phyloP scores from a whole-genome alignment of 345 rosid genomes.

The Atalantia buxifolia region DNA sequence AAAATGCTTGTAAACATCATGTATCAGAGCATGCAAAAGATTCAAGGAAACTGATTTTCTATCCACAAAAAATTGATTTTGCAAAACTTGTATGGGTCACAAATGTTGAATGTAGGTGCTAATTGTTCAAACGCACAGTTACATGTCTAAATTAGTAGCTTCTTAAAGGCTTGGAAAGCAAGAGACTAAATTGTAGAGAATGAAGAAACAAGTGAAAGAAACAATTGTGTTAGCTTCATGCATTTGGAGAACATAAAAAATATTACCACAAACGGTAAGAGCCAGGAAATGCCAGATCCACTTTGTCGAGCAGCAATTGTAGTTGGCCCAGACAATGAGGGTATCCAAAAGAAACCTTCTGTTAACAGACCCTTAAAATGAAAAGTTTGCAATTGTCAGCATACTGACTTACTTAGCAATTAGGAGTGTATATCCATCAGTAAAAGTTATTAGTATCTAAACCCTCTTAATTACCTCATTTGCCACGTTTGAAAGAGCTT shows the following conservation, averaged over 20 bases:
- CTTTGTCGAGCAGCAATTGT: constrained; percentile 95
- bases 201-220: background rate
- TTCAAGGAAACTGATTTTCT: background rate
- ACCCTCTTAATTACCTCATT: constrained; percentile 61
- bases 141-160: background rate
- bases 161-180: background rate
- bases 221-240: constrained; percentile 5
- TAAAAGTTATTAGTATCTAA: background rate
- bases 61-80: background rate
- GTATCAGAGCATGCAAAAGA: background rate
- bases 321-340: constrained; percentile 95
- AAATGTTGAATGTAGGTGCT: background rate
- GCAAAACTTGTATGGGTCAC: background rate
- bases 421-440: background rate
- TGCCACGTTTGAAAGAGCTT: constrained; percentile 97
- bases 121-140: background rate
- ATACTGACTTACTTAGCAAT: background rate
- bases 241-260: constrained; percentile 4
- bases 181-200: background rate
- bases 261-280: constrained; percentile 91
- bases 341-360: constrained; percentile 99
- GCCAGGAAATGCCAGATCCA: constrained; percentile 97
- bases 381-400: constrained; percentile 20
- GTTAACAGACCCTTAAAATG: constrained; percentile 69
- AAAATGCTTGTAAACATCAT: background rate